Evolutionary conservation across 2,329 filamentous ascomycete genomes (phyloP).

Genomic region (Magnaporthiopsis incrustans): DNA sequence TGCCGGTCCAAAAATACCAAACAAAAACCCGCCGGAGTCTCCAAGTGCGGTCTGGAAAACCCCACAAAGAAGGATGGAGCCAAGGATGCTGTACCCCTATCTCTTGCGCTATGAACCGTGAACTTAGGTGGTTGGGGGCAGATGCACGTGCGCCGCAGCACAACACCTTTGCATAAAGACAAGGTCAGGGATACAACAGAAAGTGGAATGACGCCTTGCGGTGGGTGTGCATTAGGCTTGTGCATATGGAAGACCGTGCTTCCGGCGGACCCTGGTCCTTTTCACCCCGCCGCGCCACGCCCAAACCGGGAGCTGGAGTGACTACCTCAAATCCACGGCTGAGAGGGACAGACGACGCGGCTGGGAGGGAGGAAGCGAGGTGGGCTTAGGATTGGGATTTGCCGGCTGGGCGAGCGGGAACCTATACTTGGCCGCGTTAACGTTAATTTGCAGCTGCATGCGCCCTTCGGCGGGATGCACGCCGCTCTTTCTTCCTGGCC

Average conservation of each 20-base stretch:
- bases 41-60: background rate
- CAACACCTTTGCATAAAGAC: too few relatives aligned
- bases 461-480: background rate
- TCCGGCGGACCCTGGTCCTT: background rate
- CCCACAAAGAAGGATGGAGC: too few relatives aligned
- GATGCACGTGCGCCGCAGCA: too few relatives aligned
- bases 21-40: background rate
- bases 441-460: background rate
- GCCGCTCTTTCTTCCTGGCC: conserved; percentile 4
- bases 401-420: background rate
- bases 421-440: background rate
- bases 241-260: background rate
- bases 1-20: background rate
- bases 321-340: background rate
- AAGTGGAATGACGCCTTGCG: background rate
- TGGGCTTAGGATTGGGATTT: background rate
- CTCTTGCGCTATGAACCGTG: background rate
- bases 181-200: background rate
- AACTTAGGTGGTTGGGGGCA: background rate
- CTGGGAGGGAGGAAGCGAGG: too few relatives aligned
- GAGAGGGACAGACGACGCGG: too few relatives aligned
- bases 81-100: too few relatives aligned
- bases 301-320: background rate
- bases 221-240: background rate
- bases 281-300: background rate